Evolutionary conservation across 495 filamentous ascomycete species (phyloP), one percentile per base, ranked within the genome.

Genomic region (Elasticomyces elasticus): DNA sequence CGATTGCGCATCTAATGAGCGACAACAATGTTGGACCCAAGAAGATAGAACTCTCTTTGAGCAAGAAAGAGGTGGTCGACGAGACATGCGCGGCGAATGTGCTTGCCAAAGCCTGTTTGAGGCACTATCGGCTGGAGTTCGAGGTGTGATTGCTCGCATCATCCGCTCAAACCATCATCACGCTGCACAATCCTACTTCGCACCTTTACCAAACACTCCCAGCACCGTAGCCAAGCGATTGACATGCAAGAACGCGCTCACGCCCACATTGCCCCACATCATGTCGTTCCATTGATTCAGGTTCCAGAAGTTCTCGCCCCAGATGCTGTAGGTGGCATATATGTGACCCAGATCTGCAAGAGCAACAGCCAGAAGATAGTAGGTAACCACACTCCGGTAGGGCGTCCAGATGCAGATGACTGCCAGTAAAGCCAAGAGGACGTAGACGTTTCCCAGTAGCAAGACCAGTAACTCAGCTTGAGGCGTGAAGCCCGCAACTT

Each of bases 251-350:
- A 49, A 49, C 23, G 45, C 45, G 45, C 45, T 49, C 4, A 49
- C 45, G 13, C 45, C 45, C 23, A 49, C 45, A 49, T 49, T 49
- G 15, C 45, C 45, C 25, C 27, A 49, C 45, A 49, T 49, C 45
- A 49, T 49, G 45, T 49, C 45, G 45, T 49, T 49, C 45, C 45
- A 49, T 27, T 5, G 25, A 9, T 31, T 31, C 25, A 49, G 10
- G 19, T 49, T 27, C 45, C 45, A 49, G 45, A 49, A 49, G 2
- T 24, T n/a, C 5, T 20, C 15, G 5, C 45, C 45, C 45, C 45
- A 49, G 25, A 49, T 27, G 1, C 25, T 10, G 23, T 49, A 49
- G n/a, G n/a, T 49, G 10, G 45, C 45, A 25, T 49, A 25, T 10
- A 49, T 49, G 33, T 49, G 45, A 4, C 45, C 45, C 25, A 49